Evolutionary conservation across 2,329 filamentous ascomycete genomes (phyloP), one percentile per base, ranked within the genome.

Genomic region (Phialophora chinensis): DNA sequence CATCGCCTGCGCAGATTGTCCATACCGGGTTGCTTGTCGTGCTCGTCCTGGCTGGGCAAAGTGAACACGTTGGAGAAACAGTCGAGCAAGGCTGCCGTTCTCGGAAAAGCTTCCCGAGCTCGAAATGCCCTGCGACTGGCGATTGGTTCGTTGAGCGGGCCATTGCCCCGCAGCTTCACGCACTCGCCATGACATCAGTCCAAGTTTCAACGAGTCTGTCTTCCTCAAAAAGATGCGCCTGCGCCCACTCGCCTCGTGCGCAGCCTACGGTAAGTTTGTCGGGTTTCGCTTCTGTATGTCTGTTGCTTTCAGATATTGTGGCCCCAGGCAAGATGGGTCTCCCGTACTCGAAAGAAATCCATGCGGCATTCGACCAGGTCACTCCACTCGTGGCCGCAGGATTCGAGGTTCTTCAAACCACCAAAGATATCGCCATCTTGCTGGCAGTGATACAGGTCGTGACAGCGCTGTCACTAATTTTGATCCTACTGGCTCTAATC

Each of bases 331-430:
- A 61, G 23, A 85, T 85, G 83, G 83, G 83, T 12, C 80, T 85
- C 60, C 83, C 83, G 1, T 85, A 84, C 75, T 83, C 81, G 14
- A 80, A 79, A 71, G 78, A 84, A 68, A 85, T 85, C 70, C 80
- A 84, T 71, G 75, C 80, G 2, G 83, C 83, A 44, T 84, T 85
- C 73, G 80, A 82, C 66, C 81, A 85, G 75, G 82, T 85, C 31
- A 83, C 82, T 0, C 83, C 83, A 0, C 80, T 85, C 4, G 82
- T 84, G 2, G 81, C 79, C 0, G 79, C 79, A 0, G 82, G 80
- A 27, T 84, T 80, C 75, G 75, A 82, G 69, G 80, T 84, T 29
- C 76, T 85, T 1, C 77, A 79, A 63, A 84, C 82, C 0, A 83
- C 79, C 8, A 81, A 80, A 65, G 81, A 84, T 70, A 84, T 85